Base-by-base conservation (phyloP, 345 rosid genomes). In the Boechera stricta region DNA sequence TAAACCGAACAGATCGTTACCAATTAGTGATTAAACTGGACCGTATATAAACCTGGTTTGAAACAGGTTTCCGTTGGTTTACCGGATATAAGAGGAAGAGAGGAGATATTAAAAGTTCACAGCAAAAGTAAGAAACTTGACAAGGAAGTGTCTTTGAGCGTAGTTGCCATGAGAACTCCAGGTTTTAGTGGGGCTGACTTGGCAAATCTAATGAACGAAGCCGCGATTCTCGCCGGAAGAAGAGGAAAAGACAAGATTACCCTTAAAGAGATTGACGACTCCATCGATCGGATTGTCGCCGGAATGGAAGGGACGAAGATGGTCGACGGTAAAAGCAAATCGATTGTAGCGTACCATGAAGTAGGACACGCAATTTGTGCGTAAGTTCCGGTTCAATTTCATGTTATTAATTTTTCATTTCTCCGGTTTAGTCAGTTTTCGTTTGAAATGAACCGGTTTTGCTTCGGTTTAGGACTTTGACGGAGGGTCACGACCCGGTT, bases 161-260 rank as follows among this genome's bases (percentile, higher is more conserved):
- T 88, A 16, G 84, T 88, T 61, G 88, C 95, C 42, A 82, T 82
- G 91, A 85, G 95, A 77, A 90, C 97, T 2, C 89, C 93, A 2
- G 91, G 95, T 77, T 90, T 92, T 56, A 92, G 93, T 39, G 92
- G 97, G 11, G 97, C 93, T 21, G 97, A 92, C 84, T 70, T 92
- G 70, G 93, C 89, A 1, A 91, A 89, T 76, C 86, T 91, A 8
- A 85, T 89, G 91, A 89, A 91, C 64, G 97, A 91, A 76, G 95
- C 92, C 0, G 90, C 96, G 6, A 87, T 92, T 67, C 92, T 92
- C 47, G 87, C 92, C 6, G 90, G 93, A 15, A 77, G 95, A 71
- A 85, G 91, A 80, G 88, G 90, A 81, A 88, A 85, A 78, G 87
- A 79, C 54, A 81, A 47, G 61, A 84, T 90, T 69, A 83, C 87